Evolutionary conservation across 1,139 yeast species (phyloP), one percentile per base, ranked within the genome.

Genomic region (Meyerozyma carpophila): DNA sequence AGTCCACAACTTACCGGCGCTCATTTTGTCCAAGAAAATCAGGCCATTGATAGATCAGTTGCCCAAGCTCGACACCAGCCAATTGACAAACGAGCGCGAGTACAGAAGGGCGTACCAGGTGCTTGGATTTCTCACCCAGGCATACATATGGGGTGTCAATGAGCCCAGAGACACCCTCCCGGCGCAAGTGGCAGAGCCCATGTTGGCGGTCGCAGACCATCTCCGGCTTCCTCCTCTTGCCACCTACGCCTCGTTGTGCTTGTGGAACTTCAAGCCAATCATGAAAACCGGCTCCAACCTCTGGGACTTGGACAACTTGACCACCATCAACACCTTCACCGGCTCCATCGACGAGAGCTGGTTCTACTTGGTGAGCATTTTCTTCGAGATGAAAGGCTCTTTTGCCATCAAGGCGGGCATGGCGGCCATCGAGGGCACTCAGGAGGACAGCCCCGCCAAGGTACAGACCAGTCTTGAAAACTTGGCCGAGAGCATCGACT

Each of bases 301-400:
- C 27, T 68, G 73, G 63, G 77, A 72, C 46, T 73, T 87, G 43
- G 83, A 84, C 47, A 84, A 85, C 55, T 68, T 91, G 46, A 84
- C 93, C 43, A 84, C 95, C 1, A 77, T 87, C 45, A 80, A 79
- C 59, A 90, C 97, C 0, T 91, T 84, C 59, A 89, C 98, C 0
- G 98, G 97, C 1, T 79, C 91, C 3, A 79, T 84, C 38, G 97
- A 91, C 61, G 98, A 91, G 62, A 79, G 88, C 51, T 91, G 98
- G 98, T 91, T 91, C 61, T 91, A 88, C 59, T 70, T 90, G 48
- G 93, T 90, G 13, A 84, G 94, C 55, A 93, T 90, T 1, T 88
- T 81, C 50, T 87, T 91, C 57, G 98, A 91, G 64, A 75, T 81
- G 53, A 80, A 78, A 49, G 96, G 96, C 31, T 90, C 94, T 0